Percentiles rank a stretch among this genome's conserved stretches.
phyloP scores from a whole-genome alignment of 2,329 filamentous ascomycete species.

The Clarireedia monteithiana region DNA sequence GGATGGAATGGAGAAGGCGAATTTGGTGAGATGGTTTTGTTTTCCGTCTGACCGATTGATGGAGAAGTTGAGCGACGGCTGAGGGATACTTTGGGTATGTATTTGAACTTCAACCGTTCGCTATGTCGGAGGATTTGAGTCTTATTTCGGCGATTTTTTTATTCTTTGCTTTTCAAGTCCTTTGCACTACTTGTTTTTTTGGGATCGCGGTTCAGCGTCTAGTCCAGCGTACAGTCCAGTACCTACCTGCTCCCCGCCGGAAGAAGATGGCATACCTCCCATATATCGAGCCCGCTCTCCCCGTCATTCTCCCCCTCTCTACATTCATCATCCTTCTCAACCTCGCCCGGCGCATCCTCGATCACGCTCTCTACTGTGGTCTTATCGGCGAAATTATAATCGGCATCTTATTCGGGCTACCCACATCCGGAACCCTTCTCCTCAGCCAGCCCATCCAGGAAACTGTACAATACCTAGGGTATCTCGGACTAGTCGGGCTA shows the following conservation, averaged over 20 bases:
- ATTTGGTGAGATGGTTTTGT: too few species aligned
- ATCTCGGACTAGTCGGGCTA: slow-evolving; percentile 4
- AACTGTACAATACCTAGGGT: slow-evolving; percentile 5
- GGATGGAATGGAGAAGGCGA: too few species aligned
- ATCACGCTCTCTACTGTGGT: slow-evolving; percentile 4
- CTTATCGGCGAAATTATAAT: slow-evolving; percentile 6
- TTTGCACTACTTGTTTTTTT: not conserved
- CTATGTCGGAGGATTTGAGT: too few species aligned
- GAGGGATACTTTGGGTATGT: too few species aligned
- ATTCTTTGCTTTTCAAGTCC: not conserved
- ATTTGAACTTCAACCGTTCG: too few species aligned
- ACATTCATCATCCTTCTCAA: slow-evolving; percentile 3
- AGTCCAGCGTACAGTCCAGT: not conserved
- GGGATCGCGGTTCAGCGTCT: not conserved
- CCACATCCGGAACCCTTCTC: not conserved
- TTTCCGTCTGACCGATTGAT: too few species aligned
- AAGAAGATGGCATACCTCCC: slow-evolving; percentile 3
- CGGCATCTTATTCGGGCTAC: not conserved
- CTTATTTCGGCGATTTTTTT: not conserved
- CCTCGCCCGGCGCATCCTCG: not conserved
- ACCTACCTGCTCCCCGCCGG: not conserved
- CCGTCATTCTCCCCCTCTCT: not conserved
- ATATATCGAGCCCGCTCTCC: slow-evolving; percentile 3
- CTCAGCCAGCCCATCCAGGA: not conserved
- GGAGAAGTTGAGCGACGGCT: too few species aligned